Conservation (phyloP, 2,329 filamentous ascomycete genomes). For the Diaporthe australafricana region DNA sequence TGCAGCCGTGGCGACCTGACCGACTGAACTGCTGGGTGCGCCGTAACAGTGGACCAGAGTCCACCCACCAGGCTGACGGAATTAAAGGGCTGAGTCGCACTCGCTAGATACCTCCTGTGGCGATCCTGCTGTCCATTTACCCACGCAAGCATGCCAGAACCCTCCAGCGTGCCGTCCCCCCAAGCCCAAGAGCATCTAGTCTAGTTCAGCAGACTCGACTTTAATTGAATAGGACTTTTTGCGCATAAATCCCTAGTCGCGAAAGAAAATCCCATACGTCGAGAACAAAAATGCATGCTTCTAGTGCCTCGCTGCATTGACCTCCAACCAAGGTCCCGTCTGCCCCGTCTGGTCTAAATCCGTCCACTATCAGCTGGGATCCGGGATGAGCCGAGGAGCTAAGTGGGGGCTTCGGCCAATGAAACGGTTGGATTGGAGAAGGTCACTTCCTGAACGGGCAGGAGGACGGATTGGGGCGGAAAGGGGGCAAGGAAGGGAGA, state of each 20-base stretch:
- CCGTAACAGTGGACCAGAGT: not conserved
- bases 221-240: constrained; percentile 4
- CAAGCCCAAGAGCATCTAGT: not conserved
- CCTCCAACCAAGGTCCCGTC: not conserved
- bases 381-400: constrained; percentile 4
- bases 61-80: constrained; percentile 10
- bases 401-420: constrained; percentile 18
- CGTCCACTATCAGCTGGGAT: constrained; percentile 19
- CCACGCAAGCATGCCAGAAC: not conserved
- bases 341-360: constrained; percentile 27
- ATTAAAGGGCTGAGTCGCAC: constrained; percentile 24
- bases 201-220: not conserved
- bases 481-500: not conserved
- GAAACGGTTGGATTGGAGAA: not conserved
- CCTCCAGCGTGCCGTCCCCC: not conserved
- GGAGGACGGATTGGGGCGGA: constrained; percentile 1
- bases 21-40: not conserved
- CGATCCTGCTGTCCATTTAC: not conserved
- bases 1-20: constrained; percentile 2
- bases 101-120: not conserved
- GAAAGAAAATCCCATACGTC: not conserved
- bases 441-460: constrained; percentile 28
- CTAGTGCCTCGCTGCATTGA: constrained; percentile 15
- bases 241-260: not conserved
- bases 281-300: constrained; percentile 10